phyloP scores from a whole-genome alignment of 2,329 filamentous ascomycete genomes.

The Fusarium miscanthi region DNA sequence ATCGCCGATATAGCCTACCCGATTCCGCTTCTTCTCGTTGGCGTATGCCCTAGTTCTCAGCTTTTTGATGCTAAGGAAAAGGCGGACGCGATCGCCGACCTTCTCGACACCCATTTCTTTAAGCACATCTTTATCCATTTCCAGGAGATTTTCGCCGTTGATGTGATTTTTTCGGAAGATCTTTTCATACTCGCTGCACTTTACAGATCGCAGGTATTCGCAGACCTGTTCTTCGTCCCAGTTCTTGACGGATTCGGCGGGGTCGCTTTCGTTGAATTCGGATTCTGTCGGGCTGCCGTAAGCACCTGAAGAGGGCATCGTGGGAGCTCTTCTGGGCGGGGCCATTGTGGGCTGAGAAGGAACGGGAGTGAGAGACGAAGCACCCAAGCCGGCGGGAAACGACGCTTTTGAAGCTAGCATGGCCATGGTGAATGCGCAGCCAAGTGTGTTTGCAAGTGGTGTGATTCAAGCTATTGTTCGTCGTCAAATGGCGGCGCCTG shows the following conservation, averaged over 20 bases:
- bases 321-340: slow-evolving; percentile 63
- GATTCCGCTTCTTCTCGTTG: slow-evolving; percentile 84
- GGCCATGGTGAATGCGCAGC: slow-evolving; percentile 64
- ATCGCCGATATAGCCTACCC: slow-evolving; percentile 67
- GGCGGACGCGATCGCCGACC: slow-evolving; percentile 92
- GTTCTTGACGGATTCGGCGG: slow-evolving; percentile 78
- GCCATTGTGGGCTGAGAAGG: slow-evolving; percentile 61
- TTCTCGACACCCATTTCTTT: slow-evolving; percentile 99
- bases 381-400: slow-evolving; percentile 66
- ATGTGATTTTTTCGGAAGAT: slow-evolving; percentile 94
- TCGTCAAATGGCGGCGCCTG: slow-evolving; percentile 28
- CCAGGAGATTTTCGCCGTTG: slow-evolving; percentile 94
- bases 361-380: slow-evolving; percentile 60
- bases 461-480: slow-evolving; percentile 7
- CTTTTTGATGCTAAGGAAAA: slow-evolving; percentile 88
- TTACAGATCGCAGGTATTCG: slow-evolving; percentile 90
- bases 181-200: slow-evolving; percentile 93
- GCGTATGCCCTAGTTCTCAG: slow-evolving; percentile 80
- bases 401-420: slow-evolving; percentile 82
- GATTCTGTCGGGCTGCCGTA: slow-evolving; percentile 90
- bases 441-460: slow-evolving; percentile 6
- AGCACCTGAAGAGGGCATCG: slow-evolving; percentile 59
- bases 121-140: slow-evolving; percentile 95
- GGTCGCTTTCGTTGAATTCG: slow-evolving; percentile 87
- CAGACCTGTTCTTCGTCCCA: slow-evolving; percentile 95